These are phyloP conservation scores for Pichia norvegensis DNA, from an alignment of 1,139 yeast species.

Conservation along the genomic window DNA sequence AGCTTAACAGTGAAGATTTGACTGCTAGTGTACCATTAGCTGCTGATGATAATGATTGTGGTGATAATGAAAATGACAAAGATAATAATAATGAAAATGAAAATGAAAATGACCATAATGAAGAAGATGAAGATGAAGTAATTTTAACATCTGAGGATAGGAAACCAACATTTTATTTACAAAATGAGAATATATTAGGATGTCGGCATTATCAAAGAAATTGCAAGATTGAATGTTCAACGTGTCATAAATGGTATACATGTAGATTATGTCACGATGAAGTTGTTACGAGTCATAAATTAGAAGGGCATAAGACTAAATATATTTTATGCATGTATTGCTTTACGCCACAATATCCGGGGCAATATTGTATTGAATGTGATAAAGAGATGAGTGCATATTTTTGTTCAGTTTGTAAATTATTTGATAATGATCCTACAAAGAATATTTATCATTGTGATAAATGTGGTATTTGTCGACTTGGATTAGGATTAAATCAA, in stretches of 20 bases:
- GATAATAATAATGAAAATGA: constrained; percentile 20
- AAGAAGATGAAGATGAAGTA: constrained; percentile 25
- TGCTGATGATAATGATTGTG: constrained; percentile 22
- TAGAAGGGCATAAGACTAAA: constrained; percentile 55
- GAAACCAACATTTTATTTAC: constrained; percentile 43
- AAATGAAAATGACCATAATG: constrained; percentile 22
- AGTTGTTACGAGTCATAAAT: constrained; percentile 45
- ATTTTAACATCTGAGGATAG: constrained; percentile 42
- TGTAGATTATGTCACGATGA: constrained; percentile 87
- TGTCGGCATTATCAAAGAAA: constrained; percentile 79
- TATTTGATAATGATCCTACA: constrained; percentile 74
- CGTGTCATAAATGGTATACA: constrained; percentile 65
- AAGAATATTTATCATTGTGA: constrained; percentile 88
- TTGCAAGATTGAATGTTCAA: constrained; percentile 76
- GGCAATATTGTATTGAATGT: constrained; percentile 61
- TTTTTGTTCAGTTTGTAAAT: constrained; percentile 67
- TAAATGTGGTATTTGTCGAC: constrained; percentile 85
- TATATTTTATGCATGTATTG: constrained; percentile 80
- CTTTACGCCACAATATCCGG: constrained; percentile 65
- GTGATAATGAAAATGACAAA: constrained; percentile 14
- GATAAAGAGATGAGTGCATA: constrained; percentile 61
- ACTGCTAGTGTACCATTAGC: constrained; percentile 16
- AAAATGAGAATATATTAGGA: constrained; percentile 46
- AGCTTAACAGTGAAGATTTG: constrained; percentile 37
- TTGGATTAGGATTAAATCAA: constrained; percentile 80